Evolutionary conservation across 176 grass and related monocot genomes (phyloP).

Genomic region (Oryza brachyantha): DNA sequence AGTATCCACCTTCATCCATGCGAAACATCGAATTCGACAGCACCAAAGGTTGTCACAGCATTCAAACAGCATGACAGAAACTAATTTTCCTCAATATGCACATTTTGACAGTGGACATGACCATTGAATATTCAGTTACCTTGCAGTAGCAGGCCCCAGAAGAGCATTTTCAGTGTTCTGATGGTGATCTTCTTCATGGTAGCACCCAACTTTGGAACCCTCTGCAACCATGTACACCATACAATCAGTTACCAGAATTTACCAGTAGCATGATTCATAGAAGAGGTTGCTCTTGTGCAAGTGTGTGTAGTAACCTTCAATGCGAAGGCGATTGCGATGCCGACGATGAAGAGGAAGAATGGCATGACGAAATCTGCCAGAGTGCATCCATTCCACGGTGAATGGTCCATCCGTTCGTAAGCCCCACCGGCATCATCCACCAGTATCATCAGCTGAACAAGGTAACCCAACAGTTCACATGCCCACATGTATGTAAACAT

Average conservation of each 20-base stretch:
- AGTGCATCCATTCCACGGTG: conserved; percentile 84
- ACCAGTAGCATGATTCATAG: background rate
- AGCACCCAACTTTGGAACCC: conserved; percentile 35
- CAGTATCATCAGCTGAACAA: conserved; percentile 80
- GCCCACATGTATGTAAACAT: background rate
- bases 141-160: conserved; percentile 71
- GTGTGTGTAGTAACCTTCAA: conserved; percentile 49
- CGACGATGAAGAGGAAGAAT: conserved; percentile 96
- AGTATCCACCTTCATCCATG: conserved; percentile 64
- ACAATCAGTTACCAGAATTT: background rate
- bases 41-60: background rate
- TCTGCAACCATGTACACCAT: conserved; percentile 34
- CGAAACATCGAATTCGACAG: background rate
- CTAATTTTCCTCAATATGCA: background rate
- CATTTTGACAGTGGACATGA: background rate
- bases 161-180: conserved; percentile 68
- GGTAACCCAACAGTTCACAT: background rate
- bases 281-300: background rate
- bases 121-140: conserved; percentile 26
- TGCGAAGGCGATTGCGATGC: conserved; percentile 81
- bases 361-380: conserved; percentile 94
- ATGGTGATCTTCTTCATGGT: conserved; percentile 48
- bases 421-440: conserved; percentile 81
- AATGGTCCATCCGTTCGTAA: conserved; percentile 73
- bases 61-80: background rate